Evolutionary conservation across 2,329 filamentous ascomycete genomes (phyloP), one percentile per base, ranked within the genome.

Genomic region (Aspergillus fumigatus): DNA sequence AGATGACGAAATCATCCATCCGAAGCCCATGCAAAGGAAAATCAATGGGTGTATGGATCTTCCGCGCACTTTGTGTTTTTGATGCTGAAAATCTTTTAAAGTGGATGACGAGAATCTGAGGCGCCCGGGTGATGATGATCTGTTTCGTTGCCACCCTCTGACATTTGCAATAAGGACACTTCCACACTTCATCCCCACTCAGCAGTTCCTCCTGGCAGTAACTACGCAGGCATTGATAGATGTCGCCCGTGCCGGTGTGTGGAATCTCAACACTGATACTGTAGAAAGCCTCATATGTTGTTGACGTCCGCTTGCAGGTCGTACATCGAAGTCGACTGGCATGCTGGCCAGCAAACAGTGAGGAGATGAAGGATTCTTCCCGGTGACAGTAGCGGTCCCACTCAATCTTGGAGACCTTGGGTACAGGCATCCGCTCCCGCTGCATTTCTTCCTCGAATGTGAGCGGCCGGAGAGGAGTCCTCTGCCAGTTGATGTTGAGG

Each of bases 11-110:
- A 21, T 83, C 80, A 27, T 79, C 79, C 69, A 89, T 80, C 56
- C 84, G 81, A 2, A 95, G 79, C 38, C 86, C 82, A 57, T 88
- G 82, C 3, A 96, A 81, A 5, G 91, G 89, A 70, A 95, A 96
- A 10, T 86, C 82, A 51, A 96, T 84, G 1, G 83, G 84, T 0
- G 84, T 88, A 62, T 84, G 83, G 53, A 89, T 83, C 75, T 96
- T 96, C 55, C 80, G 75, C 53, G 82, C 81, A 54, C 78, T 80
- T 58, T 82, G 80, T 17, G 74, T 81, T 62, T 78, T 81, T 43
- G 79, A 81, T 4, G 83, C 82, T 14, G 80, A 81, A 71, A 88
- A 89, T 3, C 87, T 85, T 67, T 90, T 89, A 73, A 96, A 86
- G 60, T 88, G 85, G 19, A 96, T 77, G 55, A 92, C 89, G 7